Evolutionary conservation across 1,284 basidiomycete genomes (phyloP), one percentile per base, ranked within the genome.

Genomic region (Pisolithus thermaeus): DNA sequence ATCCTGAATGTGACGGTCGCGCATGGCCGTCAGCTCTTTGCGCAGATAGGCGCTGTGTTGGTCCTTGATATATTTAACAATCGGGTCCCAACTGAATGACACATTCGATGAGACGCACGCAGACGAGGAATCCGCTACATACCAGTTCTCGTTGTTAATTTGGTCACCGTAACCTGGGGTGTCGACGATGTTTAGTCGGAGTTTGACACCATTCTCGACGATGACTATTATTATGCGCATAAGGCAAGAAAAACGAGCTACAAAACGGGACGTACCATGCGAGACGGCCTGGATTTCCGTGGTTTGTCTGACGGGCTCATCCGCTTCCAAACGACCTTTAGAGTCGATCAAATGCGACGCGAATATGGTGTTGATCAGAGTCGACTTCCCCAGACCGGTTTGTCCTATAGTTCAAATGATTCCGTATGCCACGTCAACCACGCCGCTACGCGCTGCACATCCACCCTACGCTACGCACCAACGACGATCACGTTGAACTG

Each of bases 71-170:
- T 98, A 97, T 74, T 97, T 97, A 71, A 98, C 81, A 63, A 98
- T 97, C 28, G 96, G 91, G 67, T 99, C 96, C 96, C 96, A 99
- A 80, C 91, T 92, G 54, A 14, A 60, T 37, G 1, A 35, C 28
- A 54, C 37, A 11, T 6, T 45, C 22, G 45, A 55, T 28, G 56
- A 51, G 51, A 45, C 35, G 38, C 30, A 1, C 39, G 38, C 39
- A 11, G 44, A 32, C 25, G 37, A 36, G 43, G 45, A 52, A 46
- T 52, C 49, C 25, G 11, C 39, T 28, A 75, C 86, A 49, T 62
- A 92, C 89, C 97, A 98, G 71, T 91, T 91, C 70, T 99, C 97
- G 70, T 99, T 99, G 83, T 99, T 97, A 69, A 99, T 86, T 65
- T 95, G 91, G 78, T 99, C 97, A 50, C 95, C 97, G 65, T 97